Evolutionary conservation across 768 basidiomycete species (phyloP), one percentile per base, ranked within the genome.

Genomic region (Naganishia antarctica): DNA sequence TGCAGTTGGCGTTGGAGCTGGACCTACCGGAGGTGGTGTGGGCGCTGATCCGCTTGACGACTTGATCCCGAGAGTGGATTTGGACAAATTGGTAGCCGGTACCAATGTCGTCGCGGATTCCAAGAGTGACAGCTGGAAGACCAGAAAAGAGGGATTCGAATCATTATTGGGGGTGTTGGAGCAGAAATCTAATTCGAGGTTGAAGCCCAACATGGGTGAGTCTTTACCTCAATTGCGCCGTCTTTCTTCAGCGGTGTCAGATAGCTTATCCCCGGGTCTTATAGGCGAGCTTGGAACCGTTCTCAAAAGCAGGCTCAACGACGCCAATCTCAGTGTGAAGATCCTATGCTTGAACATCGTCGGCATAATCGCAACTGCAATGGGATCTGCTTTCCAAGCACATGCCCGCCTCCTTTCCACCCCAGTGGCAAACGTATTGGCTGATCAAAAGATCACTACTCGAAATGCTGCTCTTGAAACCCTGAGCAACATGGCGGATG

Each of bases 321-420:
- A 99, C 76, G 87, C 89, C 47, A 99, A 99, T 80, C 91, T 98
- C 74, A 85, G 89, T 9, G 93, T 98, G 34, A 96, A 98, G 76
- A 80, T 82, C 15, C 82, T 96, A 48, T 89, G 94, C 25, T 83
- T 99, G 23, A 91, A 94, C 73, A 87, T 94, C 62, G 86, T 98
- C 60, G 83, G 87, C 37, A 88, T 90, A 32, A 86, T 98, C 68
- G 91, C 96, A 7, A 84, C 82, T 1, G 93, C 91, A 1, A 98
- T 99, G 91, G 92, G 91, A 44, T 91, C 88, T 73, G 84, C 90
- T 1, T 98, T 99, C 73, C 94, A 98, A 71, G 94, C 90, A 76
- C 83, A 94, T 71, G 82, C 84, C 2, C 86, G 87, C 32, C 80
- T 90, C 62, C 88, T 92, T 70, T 83, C 84, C 9, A 77, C 84